Evolutionary conservation across 495 filamentous ascomycete species (phyloP), one percentile per base, ranked within the genome.

Genomic region (Pyrenula aspistea): DNA sequence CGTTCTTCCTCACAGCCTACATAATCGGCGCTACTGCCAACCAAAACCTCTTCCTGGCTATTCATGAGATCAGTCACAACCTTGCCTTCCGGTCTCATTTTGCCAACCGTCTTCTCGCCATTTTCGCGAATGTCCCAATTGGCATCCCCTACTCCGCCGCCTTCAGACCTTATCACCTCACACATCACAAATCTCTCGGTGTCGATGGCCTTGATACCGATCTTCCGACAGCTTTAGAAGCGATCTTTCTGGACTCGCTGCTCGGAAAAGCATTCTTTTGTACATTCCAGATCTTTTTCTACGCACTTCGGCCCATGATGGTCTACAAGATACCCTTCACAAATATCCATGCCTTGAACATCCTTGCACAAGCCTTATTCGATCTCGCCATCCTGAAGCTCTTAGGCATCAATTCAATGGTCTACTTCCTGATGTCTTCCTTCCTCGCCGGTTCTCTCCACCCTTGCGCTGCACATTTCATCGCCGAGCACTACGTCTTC

Each of bases 211-310:
- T 97, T 51, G 94, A 99, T 71, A 94, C 91, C 54, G 94, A 99
- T 63, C 84, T 99, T 2, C 94, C 94, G 10, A 97, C 94, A 24
- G 80, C 87, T 59, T 68, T 95, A 49, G 94, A 99, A 74, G 94
- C 91, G 62, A 69, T 95, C 67, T 86, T 97, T 70, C 85, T 99
- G 60, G 86, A 96, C 77, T 95, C 89, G n/a, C 79, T 99, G 65
- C 80, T 91, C 19, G 94, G 94, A 63, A 99, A 99, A 69, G 87
- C 94, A 59, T 97, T 99, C 78, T 99, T 99, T 81, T 94, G 88
- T 76, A 97, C 94, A 62, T 97, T 96, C 75, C 94, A 99, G 72
- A 96, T 99, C 68, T 76, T 99, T 66, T 99, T 99, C 82, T 99
- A 99, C 78, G 94, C 94, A 65, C 65, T 99, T n/a, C 89, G 94